Conservation (phyloP, 2,329 filamentous ascomycete genomes). For the Clonostachys sp. region DNA sequence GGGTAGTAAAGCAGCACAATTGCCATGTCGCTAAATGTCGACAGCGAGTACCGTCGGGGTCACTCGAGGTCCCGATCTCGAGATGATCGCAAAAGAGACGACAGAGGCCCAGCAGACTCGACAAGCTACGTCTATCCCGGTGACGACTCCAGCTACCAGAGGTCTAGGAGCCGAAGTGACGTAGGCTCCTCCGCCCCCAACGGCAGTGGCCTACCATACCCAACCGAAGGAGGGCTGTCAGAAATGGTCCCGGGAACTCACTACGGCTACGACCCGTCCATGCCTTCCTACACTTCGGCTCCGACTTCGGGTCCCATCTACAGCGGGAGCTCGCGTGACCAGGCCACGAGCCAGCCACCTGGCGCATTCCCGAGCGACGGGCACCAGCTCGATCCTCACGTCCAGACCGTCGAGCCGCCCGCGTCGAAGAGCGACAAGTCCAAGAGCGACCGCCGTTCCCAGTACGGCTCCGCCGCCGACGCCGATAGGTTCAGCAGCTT, state of each 20-base stretch:
- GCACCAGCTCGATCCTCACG: slow-evolving; percentile 2
- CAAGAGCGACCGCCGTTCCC: no score
- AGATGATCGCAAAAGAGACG: slow-evolving; percentile 22
- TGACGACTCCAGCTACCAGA: slow-evolving; percentile 33
- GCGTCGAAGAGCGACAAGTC: neutral
- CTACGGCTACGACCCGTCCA: slow-evolving; percentile 32
- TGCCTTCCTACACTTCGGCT: neutral
- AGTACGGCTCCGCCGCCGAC: neutral
- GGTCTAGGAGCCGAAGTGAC: slow-evolving; percentile 19
- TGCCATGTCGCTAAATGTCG: slow-evolving; percentile 46
- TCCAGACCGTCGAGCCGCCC: neutral
- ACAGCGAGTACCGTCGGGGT: slow-evolving; percentile 34
- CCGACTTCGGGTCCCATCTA: slow-evolving; percentile 16
- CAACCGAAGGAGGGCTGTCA: slow-evolving; percentile 28
- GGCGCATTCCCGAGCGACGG: slow-evolving; percentile 25
- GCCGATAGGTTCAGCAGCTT: neutral
- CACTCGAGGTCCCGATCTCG: slow-evolving; percentile 43
- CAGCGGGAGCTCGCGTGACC: slow-evolving; percentile 29
- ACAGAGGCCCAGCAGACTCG: slow-evolving; percentile 23
- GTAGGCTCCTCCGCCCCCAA: slow-evolving; percentile 18
- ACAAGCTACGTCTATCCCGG: slow-evolving; percentile 30
- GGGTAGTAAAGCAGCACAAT: no score
- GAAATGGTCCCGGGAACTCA: slow-evolving; percentile 28
- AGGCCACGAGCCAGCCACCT: slow-evolving; percentile 19
- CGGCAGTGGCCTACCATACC: slow-evolving; percentile 27